phyloP scores from a whole-genome alignment of 768 basidiomycete species.

The Phanerodontia chrysosporium region DNA sequence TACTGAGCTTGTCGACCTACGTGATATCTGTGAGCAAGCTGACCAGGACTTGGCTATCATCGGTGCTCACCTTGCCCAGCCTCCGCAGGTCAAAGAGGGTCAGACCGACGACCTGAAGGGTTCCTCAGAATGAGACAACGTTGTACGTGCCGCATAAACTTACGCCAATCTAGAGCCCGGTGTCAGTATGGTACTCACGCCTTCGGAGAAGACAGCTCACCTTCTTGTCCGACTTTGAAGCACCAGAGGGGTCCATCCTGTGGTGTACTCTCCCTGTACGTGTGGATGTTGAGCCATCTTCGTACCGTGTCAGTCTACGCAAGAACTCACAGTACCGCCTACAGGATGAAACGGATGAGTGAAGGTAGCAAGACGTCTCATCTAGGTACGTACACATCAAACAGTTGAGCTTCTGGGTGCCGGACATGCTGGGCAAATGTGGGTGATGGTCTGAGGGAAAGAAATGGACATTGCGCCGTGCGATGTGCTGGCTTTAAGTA shows the following conservation, averaged over 20 bases:
- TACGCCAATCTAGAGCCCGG: slow-evolving; percentile 61
- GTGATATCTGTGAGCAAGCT: neutral
- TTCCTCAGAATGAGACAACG: neutral
- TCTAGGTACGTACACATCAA: slow-evolving; percentile 66
- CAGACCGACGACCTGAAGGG: slow-evolving; percentile 72
- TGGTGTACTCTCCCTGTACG: slow-evolving; percentile 81
- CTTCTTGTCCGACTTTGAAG: slow-evolving; percentile 94
- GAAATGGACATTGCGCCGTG: slow-evolving; percentile 1
- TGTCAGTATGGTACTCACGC: slow-evolving; percentile 5
- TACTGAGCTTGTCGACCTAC: slow-evolving; percentile 68
- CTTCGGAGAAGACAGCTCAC: slow-evolving; percentile 34
- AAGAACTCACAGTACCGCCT: slow-evolving; percentile 43
- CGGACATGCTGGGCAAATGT: slow-evolving; percentile 33
- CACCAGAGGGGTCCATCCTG: slow-evolving; percentile 93
- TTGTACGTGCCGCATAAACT: slow-evolving; percentile 21
- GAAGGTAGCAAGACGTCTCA: slow-evolving; percentile 6
- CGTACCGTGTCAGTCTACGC: neutral
- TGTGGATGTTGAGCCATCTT: neutral
- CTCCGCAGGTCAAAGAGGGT: slow-evolving; percentile 88
- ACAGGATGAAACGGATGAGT: slow-evolving; percentile 8
- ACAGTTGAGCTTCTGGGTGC: slow-evolving; percentile 55
- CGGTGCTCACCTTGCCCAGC: slow-evolving; percentile 57
- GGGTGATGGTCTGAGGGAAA: slow-evolving; percentile 11
- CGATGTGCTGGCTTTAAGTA: slow-evolving; percentile 8
- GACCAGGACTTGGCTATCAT: neutral